Percentiles rank a stretch among this genome's conserved stretches.
Conservation (phyloP, 2,329 filamentous ascomycete genomes). For the Cercospora citrullina region DNA sequence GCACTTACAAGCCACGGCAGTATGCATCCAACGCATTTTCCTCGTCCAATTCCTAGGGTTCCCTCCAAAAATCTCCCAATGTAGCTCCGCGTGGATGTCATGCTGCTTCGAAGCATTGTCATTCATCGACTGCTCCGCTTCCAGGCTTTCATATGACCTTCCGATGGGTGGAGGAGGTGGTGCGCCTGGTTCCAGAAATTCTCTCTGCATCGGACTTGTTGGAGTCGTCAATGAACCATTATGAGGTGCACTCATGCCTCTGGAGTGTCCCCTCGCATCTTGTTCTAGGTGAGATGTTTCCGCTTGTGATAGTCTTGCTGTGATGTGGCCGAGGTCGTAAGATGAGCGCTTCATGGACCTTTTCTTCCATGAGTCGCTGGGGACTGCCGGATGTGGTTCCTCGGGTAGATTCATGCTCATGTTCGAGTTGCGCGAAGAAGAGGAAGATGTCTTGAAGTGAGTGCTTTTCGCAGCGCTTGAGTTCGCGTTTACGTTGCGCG, state of each 20-base stretch:
- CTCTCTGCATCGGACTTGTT: not conserved
- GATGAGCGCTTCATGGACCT: not conserved
- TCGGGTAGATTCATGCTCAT: not conserved
- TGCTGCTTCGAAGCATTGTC: not conserved
- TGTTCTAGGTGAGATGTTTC: not conserved
- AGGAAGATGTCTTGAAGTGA: not conserved
- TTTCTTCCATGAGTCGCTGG: not conserved
- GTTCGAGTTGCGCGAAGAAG: not conserved
- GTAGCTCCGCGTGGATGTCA: slow-evolving; percentile 19
- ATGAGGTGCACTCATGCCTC: not conserved
- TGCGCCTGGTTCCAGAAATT: not conserved
- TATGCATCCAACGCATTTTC: slow-evolving; percentile 38
- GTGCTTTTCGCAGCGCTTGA: not conserved
- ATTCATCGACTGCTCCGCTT: not conserved
- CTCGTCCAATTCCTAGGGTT: slow-evolving; percentile 46
- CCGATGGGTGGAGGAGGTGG: not conserved
- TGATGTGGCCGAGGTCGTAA: not conserved
- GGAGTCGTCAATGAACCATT: not conserved
- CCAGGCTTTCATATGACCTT: not conserved
- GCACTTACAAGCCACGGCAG: slow-evolving; percentile 34
- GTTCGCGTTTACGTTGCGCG: not conserved
- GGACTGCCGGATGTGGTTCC: not conserved
- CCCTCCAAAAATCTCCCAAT: slow-evolving; percentile 17
- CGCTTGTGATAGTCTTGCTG: not conserved
- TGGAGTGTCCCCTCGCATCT: not conserved